Percentiles rank a stretch among this genome's conserved stretches.
These are phyloP conservation scores for Pyrenochaeta sp. DNA, from an alignment of 2,329 filamentous ascomycete genomes.

Conservation along the genomic window DNA sequence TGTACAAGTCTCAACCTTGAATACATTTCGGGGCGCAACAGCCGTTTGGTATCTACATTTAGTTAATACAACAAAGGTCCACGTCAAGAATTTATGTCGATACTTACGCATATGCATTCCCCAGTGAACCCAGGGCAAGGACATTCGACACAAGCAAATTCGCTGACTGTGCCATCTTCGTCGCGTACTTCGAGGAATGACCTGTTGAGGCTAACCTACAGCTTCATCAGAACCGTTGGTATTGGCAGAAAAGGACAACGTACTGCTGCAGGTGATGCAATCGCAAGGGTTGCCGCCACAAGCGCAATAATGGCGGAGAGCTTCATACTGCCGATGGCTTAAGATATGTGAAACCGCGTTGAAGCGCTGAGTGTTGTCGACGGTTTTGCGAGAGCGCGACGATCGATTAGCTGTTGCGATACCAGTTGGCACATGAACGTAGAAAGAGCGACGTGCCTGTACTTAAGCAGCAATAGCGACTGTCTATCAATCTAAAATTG, in stretches of 20 bases:
- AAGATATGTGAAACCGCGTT: neutral
- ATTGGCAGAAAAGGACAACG: constrained; percentile 1
- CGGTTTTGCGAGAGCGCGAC: no score
- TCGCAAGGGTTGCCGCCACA: constrained; percentile 20
- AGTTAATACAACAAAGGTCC: neutral
- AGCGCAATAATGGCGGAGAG: constrained; percentile 29
- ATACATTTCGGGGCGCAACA: constrained; percentile 36
- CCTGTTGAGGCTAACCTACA: constrained; percentile 31
- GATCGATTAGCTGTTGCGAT: neutral
- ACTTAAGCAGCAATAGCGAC: constrained; percentile 18
- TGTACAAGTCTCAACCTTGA: no score
- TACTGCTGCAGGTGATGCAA: constrained; percentile 37
- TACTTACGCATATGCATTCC: constrained; percentile 36
- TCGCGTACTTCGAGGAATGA: constrained; percentile 23
- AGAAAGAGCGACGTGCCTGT: neutral
- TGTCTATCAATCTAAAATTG: constrained; percentile 27
- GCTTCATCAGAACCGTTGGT: neutral
- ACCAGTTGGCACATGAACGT: neutral
- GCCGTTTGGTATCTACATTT: constrained; percentile 33
- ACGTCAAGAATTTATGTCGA: neutral
- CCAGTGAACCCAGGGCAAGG: constrained; percentile 29
- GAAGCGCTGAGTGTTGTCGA: neutral
- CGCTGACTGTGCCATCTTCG: constrained; percentile 12
- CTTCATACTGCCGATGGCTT: constrained; percentile 29
- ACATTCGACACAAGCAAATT: constrained; percentile 31